Evolutionary conservation across 306 rosid genomes (phyloP), one percentile per base, ranked within the genome.

Genomic region (Cicer judaicum): DNA sequence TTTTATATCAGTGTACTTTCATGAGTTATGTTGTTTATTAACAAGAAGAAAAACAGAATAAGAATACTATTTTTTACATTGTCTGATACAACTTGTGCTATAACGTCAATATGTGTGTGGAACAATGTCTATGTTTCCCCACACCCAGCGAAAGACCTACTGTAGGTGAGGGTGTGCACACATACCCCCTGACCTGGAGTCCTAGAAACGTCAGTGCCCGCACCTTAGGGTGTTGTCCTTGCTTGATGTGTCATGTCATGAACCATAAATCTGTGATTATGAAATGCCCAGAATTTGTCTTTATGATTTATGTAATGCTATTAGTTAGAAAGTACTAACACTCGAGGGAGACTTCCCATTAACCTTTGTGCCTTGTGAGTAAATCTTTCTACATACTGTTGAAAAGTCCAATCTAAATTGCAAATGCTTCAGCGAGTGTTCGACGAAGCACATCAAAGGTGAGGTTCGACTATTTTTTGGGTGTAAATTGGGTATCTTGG

Each of bases 1-100:
- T 29, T 29, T 29, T 29, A 0, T 29, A 29, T 29, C 36, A 29
- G 36, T 29, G 4, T 29, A 29, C 36, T 29, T 29, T 68, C 10
- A 47, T 3, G 44, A 68, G 62, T 77, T 59, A 18, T 34, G 50
- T 43, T 42, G 64, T 43, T 56, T 46, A 16, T 24, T 53, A 21
- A 10, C 16, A 10, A 44, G 15, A 50, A 64, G 44, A 52, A 60
- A 70, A 75, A 39, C 66, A 64, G 54, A 40, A 54, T 13, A 11
- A 64, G 54, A 40, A 66, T 13, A 11, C 34, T 43, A n/a, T 64
- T 36, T 52, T 12, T 64, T 75, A 8, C 50, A 36, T 14, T 38
- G 40, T 38, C 29, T 53, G 5, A 53, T 53, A 0, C 11, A 50
- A 8, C 64, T 40, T 70, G 19, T 6, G 19, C 18, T 53, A 52